phyloP scores from a whole-genome alignment of 2,329 filamentous ascomycete genomes.

The Herpotrichia juniperi region DNA sequence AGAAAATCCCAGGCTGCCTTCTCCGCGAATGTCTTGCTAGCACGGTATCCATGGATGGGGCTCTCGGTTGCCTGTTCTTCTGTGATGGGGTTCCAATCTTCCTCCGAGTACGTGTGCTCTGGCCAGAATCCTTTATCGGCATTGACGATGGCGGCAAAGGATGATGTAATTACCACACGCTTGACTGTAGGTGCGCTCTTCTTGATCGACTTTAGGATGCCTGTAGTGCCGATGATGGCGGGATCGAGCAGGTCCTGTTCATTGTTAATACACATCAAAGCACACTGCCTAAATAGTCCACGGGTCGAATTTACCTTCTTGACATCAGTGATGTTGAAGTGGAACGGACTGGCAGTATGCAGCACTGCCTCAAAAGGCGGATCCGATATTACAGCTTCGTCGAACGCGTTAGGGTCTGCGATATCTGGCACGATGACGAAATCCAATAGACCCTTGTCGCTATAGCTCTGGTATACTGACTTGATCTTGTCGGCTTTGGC shows the following conservation, averaged over 20 bases:
- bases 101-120: slow-evolving; percentile 58
- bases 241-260: slow-evolving; percentile 61
- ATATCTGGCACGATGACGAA: slow-evolving; percentile 76
- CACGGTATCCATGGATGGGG: slow-evolving; percentile 54
- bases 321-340: slow-evolving; percentile 74
- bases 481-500: slow-evolving; percentile 68
- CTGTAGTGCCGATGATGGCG: slow-evolving; percentile 67
- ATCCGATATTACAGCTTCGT: slow-evolving; percentile 63
- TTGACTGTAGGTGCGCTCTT: slow-evolving; percentile 69
- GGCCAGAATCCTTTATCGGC: slow-evolving; percentile 57
- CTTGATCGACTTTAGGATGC: slow-evolving; percentile 67
- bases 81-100: slow-evolving; percentile 65
- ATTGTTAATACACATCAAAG: slow-evolving; percentile 13
- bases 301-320: slow-evolving; percentile 67
- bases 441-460: slow-evolving; percentile 63
- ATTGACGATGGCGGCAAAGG: slow-evolving; percentile 70
- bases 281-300: too few species aligned
- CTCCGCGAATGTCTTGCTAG: slow-evolving; percentile 68
- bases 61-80: slow-evolving; percentile 55
- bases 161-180: slow-evolving; percentile 73
- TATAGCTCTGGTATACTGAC: slow-evolving; percentile 55
- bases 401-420: slow-evolving; percentile 71
- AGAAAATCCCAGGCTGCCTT: slow-evolving; percentile 60
- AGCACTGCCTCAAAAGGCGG: slow-evolving; percentile 72
- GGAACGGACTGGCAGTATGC: slow-evolving; percentile 64